Evolutionary conservation across 352 stramenopile genomes (phyloP), one percentile per base, ranked within the genome.

Genomic region (Phytopythium oedochilum): DNA sequence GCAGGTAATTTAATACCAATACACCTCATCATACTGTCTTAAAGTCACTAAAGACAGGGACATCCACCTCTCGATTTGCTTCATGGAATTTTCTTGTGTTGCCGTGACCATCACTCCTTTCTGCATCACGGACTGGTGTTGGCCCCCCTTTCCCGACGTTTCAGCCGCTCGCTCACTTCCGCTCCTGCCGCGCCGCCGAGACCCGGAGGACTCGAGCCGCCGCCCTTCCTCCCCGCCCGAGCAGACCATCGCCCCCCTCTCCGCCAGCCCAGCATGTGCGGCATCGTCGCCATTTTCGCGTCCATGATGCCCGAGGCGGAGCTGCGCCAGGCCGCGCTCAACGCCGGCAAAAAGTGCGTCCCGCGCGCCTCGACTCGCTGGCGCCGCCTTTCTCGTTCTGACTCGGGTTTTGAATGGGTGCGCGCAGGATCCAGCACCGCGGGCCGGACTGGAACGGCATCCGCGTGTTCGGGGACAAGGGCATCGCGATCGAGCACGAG

Each of bases 231-330:
- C 23, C 3, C 11, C 35, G n/a, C 20, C 28, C 22, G 14, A 29
- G 2, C 31, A 22, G 31, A 42, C n/a, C 34, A 12, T 12, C 22
- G n/a, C n/a, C n/a, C n/a, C n/a, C n/a, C n/a, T n/a, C 26, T 1
- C 20, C 28, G 32, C 11, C 11, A 11, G 12, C 15, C 25, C 23
- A 70, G 10, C 14, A 99, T 99, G 96, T 99, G 97, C 72, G 97
- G 97, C 62, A 99, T 99, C 72, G 96, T 99, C 61, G 95, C 95
- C 49, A 99, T 99, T 71, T 98, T 99, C 62, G 87, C 81, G 58
- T 98, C 95, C 32, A 88, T 96, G 67, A 87, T 98, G 62, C 75
- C 88, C 54, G 84, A 98, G 63, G 69, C 68, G 20, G 92, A 98
- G 53, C 89, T 99, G 18, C 94, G 97, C 39, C 86, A 92, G 52